A percentile compares a stretch with the other conserved stretches of the same genome.
Conservation (phyloP, 352 stramenopile genomes). For the Phytophthora citrophthora region DNA sequence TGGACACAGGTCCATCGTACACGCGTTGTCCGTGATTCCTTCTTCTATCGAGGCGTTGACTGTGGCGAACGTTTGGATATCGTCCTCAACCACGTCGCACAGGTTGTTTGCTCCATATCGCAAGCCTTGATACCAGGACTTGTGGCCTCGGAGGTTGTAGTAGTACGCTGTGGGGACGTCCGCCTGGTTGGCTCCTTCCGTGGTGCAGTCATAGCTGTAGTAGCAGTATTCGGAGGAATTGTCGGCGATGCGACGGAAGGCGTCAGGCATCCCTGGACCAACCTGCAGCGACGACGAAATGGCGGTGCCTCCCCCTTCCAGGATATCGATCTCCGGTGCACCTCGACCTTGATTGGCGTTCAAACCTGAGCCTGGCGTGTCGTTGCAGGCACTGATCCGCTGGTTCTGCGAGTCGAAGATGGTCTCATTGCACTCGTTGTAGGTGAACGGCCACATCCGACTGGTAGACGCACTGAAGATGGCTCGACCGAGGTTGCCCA, state of each 20-base stretch:
- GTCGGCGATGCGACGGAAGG: constrained; percentile 35
- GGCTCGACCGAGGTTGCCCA: constrained; percentile 20
- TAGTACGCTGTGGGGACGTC: constrained; percentile 39
- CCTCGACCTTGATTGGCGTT: constrained; percentile 38
- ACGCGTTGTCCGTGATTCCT: constrained; percentile 42
- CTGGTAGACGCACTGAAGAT: constrained; percentile 22
- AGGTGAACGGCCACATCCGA: constrained; percentile 93
- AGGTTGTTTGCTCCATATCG: constrained; percentile 43
- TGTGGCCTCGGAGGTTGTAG: constrained; percentile 30
- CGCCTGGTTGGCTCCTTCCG: constrained; percentile 33
- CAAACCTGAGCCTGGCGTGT: constrained; percentile 87
- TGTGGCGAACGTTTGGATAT: constrained; percentile 29
- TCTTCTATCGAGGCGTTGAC: constrained; percentile 25
- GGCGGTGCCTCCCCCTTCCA: constrained; percentile 37
- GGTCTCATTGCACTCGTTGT: constrained; percentile 82
- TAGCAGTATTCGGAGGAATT: constrained; percentile 35
- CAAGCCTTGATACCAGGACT: constrained; percentile 36
- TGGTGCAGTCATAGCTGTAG: constrained; percentile 37
- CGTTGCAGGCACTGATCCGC: constrained; percentile 77
- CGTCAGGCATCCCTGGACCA: constrained; percentile 46
- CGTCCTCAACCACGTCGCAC: constrained; percentile 27
- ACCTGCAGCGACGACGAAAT: constrained; percentile 88
- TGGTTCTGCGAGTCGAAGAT: constrained; percentile 37
- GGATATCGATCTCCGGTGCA: constrained; percentile 40
- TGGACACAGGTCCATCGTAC: constrained; percentile 31